Percentiles rank a stretch among this genome's conserved stretches.
phyloP scores from a whole-genome alignment of 2,329 filamentous ascomycete species.

The Paecilomyces dactylethromorphus region DNA sequence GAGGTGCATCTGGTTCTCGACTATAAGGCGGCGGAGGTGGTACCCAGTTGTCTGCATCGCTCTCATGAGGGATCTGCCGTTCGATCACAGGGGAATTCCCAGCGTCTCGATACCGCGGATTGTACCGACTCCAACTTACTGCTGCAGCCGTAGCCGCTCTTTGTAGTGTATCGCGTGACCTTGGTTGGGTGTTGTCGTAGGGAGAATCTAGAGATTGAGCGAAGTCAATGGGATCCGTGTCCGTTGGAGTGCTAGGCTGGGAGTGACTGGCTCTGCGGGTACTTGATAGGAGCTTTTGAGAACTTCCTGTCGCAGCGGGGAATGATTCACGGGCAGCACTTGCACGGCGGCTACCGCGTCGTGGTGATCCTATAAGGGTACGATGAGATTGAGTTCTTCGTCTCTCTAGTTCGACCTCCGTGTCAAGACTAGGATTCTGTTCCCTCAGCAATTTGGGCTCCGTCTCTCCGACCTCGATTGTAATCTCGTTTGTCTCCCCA shows the following conservation, averaged over 20 bases:
- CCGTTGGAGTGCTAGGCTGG: constrained; percentile 17
- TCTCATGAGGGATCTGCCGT: constrained; percentile 72
- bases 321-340: constrained; percentile 16
- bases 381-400: constrained; percentile 63
- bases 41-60: constrained; percentile 83
- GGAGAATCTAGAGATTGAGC: constrained; percentile 62
- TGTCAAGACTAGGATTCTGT: constrained; percentile 65
- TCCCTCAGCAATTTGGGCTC: constrained; percentile 66
- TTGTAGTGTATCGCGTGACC: constrained; percentile 63
- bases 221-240: constrained; percentile 14
- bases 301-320: constrained; percentile 11
- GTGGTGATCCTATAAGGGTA: constrained; percentile 41
- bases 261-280: constrained; percentile 21
- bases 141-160: constrained; percentile 70
- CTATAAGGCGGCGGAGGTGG: constrained; percentile 74
- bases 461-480: constrained; percentile 67
- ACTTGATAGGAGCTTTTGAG: constrained; percentile 9
- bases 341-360: constrained; percentile 26
- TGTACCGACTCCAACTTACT: constrained; percentile 61
- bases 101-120: constrained; percentile 36
- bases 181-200: constrained; percentile 66
- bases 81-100: constrained; percentile 39
- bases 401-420: constrained; percentile 72
- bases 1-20: constrained; percentile 26
- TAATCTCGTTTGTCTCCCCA: constrained; percentile 53